Conservation (phyloP, 441 rosid species). For the Isatis lusitanica region DNA sequence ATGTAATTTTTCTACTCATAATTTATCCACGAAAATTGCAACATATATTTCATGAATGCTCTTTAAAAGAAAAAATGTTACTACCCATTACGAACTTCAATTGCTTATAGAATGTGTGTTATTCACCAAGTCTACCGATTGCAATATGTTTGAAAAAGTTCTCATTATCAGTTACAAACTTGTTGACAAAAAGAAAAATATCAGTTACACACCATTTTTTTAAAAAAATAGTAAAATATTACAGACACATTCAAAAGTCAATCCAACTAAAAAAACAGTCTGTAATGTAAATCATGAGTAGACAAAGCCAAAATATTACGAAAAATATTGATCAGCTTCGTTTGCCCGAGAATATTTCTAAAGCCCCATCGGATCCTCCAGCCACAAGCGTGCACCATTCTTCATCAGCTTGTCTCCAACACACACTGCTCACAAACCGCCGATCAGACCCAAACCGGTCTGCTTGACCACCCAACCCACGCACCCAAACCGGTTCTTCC, state of each 20-base stretch:
- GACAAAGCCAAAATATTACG: neutral
- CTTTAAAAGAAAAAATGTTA: neutral
- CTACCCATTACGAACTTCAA: neutral
- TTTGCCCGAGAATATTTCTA: slow-evolving; percentile 55
- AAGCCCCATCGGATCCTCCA: slow-evolving; percentile 79
- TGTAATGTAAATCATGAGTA: slow-evolving; percentile 3
- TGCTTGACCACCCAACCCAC: slow-evolving; percentile 35
- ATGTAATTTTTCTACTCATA: neutral
- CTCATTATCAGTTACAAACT: neutral
- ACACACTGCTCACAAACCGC: slow-evolving; percentile 73
- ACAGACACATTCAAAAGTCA: neutral
- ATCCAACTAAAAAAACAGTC: neutral
- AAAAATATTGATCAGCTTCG: slow-evolving; percentile 30
- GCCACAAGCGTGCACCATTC: slow-evolving; percentile 65
- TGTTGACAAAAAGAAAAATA: too few relatives aligned
- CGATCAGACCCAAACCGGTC: slow-evolving; percentile 9
- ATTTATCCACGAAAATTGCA: neutral
- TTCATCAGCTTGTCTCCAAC: slow-evolving; percentile 68
- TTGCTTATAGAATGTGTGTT: neutral
- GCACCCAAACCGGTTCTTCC: slow-evolving; percentile 77
- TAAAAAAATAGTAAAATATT: neutral
- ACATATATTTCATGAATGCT: neutral
- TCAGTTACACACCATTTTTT: neutral
- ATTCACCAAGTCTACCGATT: neutral
- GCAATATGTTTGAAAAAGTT: neutral